A percentile compares a stretch with the other conserved stretches of the same genome.
These are phyloP conservation scores for Fusarium veterinarium DNA, from an alignment of 2,329 filamentous ascomycete genomes.

Conservation along the genomic window DNA sequence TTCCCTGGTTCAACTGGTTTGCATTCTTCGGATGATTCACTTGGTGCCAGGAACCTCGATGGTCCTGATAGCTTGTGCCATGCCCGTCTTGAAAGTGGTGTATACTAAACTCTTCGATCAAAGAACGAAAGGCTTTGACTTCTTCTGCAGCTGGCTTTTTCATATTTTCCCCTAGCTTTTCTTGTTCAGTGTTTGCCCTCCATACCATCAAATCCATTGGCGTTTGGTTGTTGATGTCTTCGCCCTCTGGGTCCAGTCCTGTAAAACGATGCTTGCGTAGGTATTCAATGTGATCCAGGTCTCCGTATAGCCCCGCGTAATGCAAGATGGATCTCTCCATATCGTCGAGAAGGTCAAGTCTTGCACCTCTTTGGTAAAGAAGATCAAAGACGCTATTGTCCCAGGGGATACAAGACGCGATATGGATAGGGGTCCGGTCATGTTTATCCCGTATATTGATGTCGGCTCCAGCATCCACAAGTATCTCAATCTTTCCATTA, in stretches of 20 bases:
- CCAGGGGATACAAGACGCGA: not conserved
- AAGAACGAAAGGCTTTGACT: rapidly evolving
- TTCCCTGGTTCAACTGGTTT: rapidly evolving
- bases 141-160: not conserved
- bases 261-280: not conserved
- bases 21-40: rapidly evolving
- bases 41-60: not conserved
- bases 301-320: not conserved
- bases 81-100: not conserved
- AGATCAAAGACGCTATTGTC: not conserved
- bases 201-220: not conserved
- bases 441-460: rapidly evolving
- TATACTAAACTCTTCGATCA: not conserved
- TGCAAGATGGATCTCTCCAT: rapidly evolving
- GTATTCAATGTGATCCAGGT: not conserved
- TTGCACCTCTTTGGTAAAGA: not conserved
- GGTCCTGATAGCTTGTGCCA: not conserved
- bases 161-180: not conserved
- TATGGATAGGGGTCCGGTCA: not conserved
- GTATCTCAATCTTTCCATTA: not conserved
- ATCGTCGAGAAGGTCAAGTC: rapidly evolving
- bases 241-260: not conserved
- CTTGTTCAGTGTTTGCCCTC: not conserved
- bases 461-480: not conserved
- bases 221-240: rapidly evolving